A percentile compares a stretch with the other conserved stretches of the same genome.
Evolutionary conservation across 768 basidiomycete species (phyloP).

Genomic region (Lactarius hengduanensis): DNA sequence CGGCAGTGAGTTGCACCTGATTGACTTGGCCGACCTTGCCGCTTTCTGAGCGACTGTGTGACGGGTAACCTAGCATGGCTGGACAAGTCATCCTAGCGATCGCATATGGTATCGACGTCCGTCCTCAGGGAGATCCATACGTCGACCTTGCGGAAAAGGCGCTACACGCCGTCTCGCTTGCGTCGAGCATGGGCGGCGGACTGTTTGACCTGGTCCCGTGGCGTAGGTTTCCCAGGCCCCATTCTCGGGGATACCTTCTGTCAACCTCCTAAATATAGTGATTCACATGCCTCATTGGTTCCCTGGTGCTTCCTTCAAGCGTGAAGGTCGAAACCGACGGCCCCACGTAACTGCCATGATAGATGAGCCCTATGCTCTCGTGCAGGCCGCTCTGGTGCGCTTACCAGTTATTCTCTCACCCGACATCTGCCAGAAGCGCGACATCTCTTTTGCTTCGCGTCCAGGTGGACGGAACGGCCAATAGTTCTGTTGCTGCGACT

Average conservation of each 20-base stretch:
- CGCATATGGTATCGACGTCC: slow-evolving; percentile 27
- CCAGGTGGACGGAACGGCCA: slow-evolving; percentile 4
- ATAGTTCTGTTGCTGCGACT: not conserved
- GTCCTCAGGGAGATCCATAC: slow-evolving; percentile 19
- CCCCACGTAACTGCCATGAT: not conserved
- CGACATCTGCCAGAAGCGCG: not conserved
- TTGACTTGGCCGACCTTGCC: not conserved
- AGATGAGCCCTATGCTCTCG: slow-evolving; percentile 9
- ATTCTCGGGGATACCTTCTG: not conserved
- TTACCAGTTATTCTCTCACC: too few relatives aligned
- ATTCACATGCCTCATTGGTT: slow-evolving; percentile 13
- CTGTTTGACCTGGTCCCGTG: slow-evolving; percentile 31
- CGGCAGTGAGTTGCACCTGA: slow-evolving; percentile 4
- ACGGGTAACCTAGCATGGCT: not conserved
- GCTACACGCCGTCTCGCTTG: slow-evolving; percentile 14
- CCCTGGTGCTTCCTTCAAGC: slow-evolving; percentile 13
- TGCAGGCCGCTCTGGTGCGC: slow-evolving; percentile 7
- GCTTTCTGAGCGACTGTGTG: not conserved
- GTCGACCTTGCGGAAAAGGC: slow-evolving; percentile 21
- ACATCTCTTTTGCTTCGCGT: not conserved
- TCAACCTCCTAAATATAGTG: slow-evolving; percentile 2
- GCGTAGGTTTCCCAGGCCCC: not conserved
- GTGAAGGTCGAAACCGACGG: not conserved
- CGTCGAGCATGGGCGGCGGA: slow-evolving; percentile 18
- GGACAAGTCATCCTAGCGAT: slow-evolving; percentile 20